Evolutionary conservation across 2,329 filamentous ascomycete genomes (phyloP), one percentile per base, ranked within the genome.

Genomic region (Aspergillus sp.): DNA sequence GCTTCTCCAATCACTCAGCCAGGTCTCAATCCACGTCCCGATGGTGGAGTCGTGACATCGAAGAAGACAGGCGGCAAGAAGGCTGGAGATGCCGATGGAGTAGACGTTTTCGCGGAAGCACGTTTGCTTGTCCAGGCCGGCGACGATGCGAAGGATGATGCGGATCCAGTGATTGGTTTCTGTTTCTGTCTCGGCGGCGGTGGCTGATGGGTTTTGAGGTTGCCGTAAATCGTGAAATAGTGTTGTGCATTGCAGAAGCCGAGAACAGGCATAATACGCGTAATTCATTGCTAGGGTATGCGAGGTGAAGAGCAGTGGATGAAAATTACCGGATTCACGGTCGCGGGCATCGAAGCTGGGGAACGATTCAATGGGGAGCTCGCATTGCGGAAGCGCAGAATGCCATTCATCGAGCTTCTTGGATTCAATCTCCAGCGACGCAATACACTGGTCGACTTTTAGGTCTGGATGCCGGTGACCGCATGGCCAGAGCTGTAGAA

Each of bases 31-130:
- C 29, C 62, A 55, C 3, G 64, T 1, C 0, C 62, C 58, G 9
- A 67, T 26, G 49, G 49, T 4, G 1, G 58, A 51, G 12, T 58
- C 47, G 12, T 65, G 66, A n/a, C 67, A 70, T 10, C 67, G 62
- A 3, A 70, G 60, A 10, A 62, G n/a, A 1, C 55, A 65, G 3
- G 68, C 61, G 3, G 69, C 49, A 2, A 69, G 51, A n/a, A 70
- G 24, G 47, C 67, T 65, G 0, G 67, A 67, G 59, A 69, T 65
- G 6, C 68, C 68, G 16, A 70, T 67, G 10, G 68, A 68, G 39
- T 65, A 70, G 58, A 32, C 68, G 39, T 70, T 69, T 31, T 52
- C 54, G 11, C 49, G 47, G 9, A 65, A 20, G 12, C 56, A 67
- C 0, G 51, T 62, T 3, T 58, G 52, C 24, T 65, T 63, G 29